Base-by-base conservation (phyloP, 2,329 filamentous ascomycete genomes). In the Volutella citrinella region DNA sequence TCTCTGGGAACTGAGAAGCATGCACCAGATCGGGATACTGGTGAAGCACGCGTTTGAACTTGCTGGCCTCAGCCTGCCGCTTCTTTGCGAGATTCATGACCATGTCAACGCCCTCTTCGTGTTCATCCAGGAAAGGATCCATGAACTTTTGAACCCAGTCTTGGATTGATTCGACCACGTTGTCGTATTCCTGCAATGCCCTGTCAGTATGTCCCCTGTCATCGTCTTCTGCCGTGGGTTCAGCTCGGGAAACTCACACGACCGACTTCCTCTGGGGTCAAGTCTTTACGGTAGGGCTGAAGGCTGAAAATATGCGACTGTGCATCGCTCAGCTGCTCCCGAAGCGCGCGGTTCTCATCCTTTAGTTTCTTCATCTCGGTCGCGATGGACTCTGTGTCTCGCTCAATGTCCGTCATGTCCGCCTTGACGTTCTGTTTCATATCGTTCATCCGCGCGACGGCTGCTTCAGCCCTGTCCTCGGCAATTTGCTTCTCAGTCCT, bases 261-360 rank as follows among this genome's bases (percentile, higher is more conserved):
- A 14, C 51, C 55, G 20, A 63, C 56, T 28, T 66, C 62, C 18
- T 61, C 51, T 1, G 51, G 48, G 0, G 61, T 67, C 8, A 66
- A 37, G 13, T 64, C 60, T 25, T 59, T 59, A 12, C 54, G 55
- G 34, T 65, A 67, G 7, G 64, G 63, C 33, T 65, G 62, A 5
- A 67, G 54, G 11, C 57, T 63, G 34, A 67, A 64, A 29, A 66
- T 66, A 33, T 66, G 64, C 7, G 59, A 61, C 27, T 62, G 55
- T 2, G 57, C 55, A 21, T 64, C 60, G 19, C 54, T 52, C 7
- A 65, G 48, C 19, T 57, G 54, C 16, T 56, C 52, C 32, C 51
- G 50, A 7, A 65, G 34, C 0, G 36, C 32, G 6, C 32, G 34
- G 22, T 59, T 61, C 42, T 65, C 54, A 3, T 45, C 36, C 15